Evolutionary conservation across 352 stramenopile genomes (phyloP).

Genomic region (Pythium rishiriense): DNA sequence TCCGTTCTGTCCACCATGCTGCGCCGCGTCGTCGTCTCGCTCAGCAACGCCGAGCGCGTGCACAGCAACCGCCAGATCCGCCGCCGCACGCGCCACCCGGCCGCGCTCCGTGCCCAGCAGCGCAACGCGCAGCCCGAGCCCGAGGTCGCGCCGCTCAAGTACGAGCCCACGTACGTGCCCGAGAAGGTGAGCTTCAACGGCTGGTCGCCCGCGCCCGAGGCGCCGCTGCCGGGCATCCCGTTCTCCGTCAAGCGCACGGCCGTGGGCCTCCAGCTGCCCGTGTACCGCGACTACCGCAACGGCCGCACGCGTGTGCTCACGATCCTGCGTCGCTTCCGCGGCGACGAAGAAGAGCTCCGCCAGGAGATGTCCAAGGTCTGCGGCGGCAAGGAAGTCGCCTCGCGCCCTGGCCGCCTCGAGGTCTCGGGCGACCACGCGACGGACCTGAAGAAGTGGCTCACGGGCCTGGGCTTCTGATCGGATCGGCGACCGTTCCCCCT

Average conservation of each 20-base stretch:
- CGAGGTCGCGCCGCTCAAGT: constrained; percentile 77
- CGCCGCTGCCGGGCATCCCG: constrained; percentile 58
- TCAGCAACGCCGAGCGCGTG: constrained; percentile 59
- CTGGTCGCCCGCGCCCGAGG: constrained; percentile 75
- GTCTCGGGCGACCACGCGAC: constrained; percentile 71
- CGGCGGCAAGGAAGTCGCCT: constrained; percentile 65
- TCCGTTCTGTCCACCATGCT: constrained; percentile 29
- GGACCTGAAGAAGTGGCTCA: constrained; percentile 84
- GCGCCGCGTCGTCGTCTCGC: constrained; percentile 54
- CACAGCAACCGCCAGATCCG: constrained; percentile 86
- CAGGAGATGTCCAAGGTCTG: constrained; percentile 88
- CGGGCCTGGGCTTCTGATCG: constrained; percentile 73
- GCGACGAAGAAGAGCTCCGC: constrained; percentile 74
- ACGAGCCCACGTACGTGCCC: constrained; percentile 76
- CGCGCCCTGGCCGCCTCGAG: constrained; percentile 73
- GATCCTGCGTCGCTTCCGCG: constrained; percentile 79
- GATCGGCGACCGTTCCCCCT: not conserved
- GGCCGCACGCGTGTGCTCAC: constrained; percentile 86
- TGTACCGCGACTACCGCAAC: constrained; percentile 87
- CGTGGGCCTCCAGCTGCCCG: constrained; percentile 73
- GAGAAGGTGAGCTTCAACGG: constrained; percentile 88
- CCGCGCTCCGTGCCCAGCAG: constrained; percentile 64
- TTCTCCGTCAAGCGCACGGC: constrained; percentile 85
- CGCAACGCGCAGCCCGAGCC: constrained; percentile 54
- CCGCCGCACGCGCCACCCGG: constrained; percentile 76